Base-by-base conservation (phyloP, 192 early-diverging fungal species). In the Coemansia sp. region DNA sequence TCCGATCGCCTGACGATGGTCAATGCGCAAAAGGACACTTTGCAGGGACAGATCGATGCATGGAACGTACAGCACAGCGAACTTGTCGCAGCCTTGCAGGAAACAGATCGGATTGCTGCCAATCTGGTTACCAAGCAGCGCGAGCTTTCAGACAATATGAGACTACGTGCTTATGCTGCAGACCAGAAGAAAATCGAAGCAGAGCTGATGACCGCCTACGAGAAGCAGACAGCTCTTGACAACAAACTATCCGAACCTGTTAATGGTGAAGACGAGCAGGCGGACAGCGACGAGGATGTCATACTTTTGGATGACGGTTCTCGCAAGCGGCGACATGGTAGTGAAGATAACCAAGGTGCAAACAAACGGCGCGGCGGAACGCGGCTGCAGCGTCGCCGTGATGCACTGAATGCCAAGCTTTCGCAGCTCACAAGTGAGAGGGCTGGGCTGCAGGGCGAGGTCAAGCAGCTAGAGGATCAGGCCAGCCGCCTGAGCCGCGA, bases 381-480 rank as follows among this genome's bases (percentile, higher is more conserved):
- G 30, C 69, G 71, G 30, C 64, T 81, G 35, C 78, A 73, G 55
- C 67, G 57, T 15, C 78, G 78, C 24, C 78, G 78, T 21, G 63
- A 73, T 0, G 68, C 62, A 36, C 73, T 81, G 24, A 72, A 81
- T 59, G 59, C 64, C 11, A 60, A 71, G 64, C 67, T 81, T 51
- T 73, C 78, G 38, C 62, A 60, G 62, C 74, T 81, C 10, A 76
- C 78, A 11, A 69, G 78, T 62, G 61, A 78, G 67, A 68, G 76
- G 2, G 81, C 81, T 14, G 76, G 81, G 45, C 64, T 83, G 85
- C 91, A 85, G 38, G 96, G 96, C 18, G 92, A 94, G 68, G 60
- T 91, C 39, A 87, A 90, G 76, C 95, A 96, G 75, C 73, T 99
- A 39, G 86, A 94, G 70, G 89, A 91, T 41, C 90, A 95, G 71